Conservation (phyloP, 805 yeast genomes). For the Wickerhamomyces hampshirensis region DNA sequence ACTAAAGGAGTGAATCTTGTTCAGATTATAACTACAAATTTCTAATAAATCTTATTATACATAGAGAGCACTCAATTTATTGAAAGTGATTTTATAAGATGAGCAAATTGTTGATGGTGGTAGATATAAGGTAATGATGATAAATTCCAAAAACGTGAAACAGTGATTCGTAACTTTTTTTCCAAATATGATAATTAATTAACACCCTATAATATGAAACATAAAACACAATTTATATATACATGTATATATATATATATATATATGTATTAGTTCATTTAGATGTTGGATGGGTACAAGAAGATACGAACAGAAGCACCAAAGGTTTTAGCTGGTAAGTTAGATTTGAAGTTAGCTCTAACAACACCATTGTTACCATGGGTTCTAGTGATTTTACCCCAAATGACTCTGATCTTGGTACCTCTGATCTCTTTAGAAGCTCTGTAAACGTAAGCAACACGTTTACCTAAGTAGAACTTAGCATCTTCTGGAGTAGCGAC, state of each 20-base stretch:
- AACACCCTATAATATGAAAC: not conserved
- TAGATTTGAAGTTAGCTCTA: slow-evolving; percentile 98
- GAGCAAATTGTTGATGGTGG: not conserved
- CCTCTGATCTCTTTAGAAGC: slow-evolving; percentile 98
- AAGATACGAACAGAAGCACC: slow-evolving; percentile 99
- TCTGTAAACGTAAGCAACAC: slow-evolving; percentile 99
- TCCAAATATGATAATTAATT: not conserved
- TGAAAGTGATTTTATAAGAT: not conserved
- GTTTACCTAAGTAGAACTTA: slow-evolving; percentile 98
- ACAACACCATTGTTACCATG: slow-evolving; percentile 99
- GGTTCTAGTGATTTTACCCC: slow-evolving; percentile 99
- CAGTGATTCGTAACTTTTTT: not conserved
- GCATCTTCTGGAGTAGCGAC: slow-evolving; percentile 90
- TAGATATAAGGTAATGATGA: not conserved
- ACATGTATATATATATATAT: no score
- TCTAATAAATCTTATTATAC: no score
- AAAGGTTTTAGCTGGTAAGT: slow-evolving; percentile 99
- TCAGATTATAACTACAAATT: no score
- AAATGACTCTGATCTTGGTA: slow-evolving; percentile 97
- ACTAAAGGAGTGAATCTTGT: no score
- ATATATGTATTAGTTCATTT: slow-evolving; percentile 29
- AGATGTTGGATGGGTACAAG: slow-evolving; percentile 99
- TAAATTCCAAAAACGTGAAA: not conserved
- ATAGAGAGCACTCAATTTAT: not conserved
- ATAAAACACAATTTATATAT: no score